Evolutionary conservation across 495 filamentous ascomycete genomes (phyloP), one percentile per base, ranked within the genome.

Genomic region (Neurospora sp.): DNA sequence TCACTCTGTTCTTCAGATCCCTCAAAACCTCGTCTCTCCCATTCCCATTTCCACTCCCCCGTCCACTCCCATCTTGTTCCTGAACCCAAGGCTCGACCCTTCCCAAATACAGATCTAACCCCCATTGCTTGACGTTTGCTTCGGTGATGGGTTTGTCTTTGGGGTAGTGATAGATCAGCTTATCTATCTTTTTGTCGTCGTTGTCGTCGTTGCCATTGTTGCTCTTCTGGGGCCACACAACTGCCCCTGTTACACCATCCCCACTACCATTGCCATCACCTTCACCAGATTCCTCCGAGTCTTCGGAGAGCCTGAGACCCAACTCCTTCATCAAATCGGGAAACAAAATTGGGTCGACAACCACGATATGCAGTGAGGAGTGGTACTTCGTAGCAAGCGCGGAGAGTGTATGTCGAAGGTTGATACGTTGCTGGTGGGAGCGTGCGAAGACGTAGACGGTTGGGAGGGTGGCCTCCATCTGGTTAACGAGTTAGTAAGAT

Each of bases 331-430:
- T 78, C 74, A 86, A 77, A 24, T 82, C 77, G 2, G 76, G 80
- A 73, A 86, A 86, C 45, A 85, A 80, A 13, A 80, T 72, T 4
- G 83, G 80, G 73, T 87, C 84, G 37, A 85, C 82, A 0, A 81
- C 70, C 13, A 82, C 80, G 19, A 82, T 81, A 2, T 75, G 82
- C 1, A 86, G 71, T 17, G 79, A 83, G 69, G 84, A 78, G 72
- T 81, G 77, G 70, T 85, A 83, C 72, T 76, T 81, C 24, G 75
- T 77, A 0, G 83, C 84, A 11, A 85, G 74, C 36, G 77, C 78
- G 43, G 76, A 79, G n/a, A 87, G 70, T 3, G 74, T 71, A 69
- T 71, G 73, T 3, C 81, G 76, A 9, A 85, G 77, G 13, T 71
- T 37, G 5, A 77, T 73, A 0, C 79, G 78, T 38, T 83, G 77